Base-by-base conservation (phyloP, 345 rosid species). In the Citrus hindsii region DNA sequence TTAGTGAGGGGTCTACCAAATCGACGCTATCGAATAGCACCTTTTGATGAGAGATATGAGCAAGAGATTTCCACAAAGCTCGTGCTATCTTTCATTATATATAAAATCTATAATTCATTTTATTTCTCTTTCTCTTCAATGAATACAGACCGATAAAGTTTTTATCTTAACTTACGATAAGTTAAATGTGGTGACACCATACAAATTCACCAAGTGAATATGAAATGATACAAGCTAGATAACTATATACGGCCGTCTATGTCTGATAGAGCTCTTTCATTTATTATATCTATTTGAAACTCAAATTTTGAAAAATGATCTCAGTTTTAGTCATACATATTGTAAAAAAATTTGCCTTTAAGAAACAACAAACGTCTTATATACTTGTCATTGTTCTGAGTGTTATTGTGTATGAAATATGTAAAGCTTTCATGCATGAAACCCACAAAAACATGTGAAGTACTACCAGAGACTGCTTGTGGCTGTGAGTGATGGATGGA, bases 401-500 rank as follows among this genome's bases (percentile, higher is more conserved):
- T 18, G 22, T 53, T 19, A 53, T 18, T 18, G 22, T 19, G 8
- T 16, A 19, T 53, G 58, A 14, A 14, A 51, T 51, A 18, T 51
- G 56, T 4, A 51, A 51, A 16, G 7, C 22, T 53, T 14, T 18
- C 58, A 18, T 53, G 58, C 58, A 53, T 53, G 58, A 53, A 63
- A 67, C 78, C 48, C 60, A 77, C 65, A 42, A 76, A 78, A 76
- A 78, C 84, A 76, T 73, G 84, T 82, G 88, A 80, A 53, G 51
- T 46, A 3, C 73, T 51, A 76, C 71, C 42, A 37, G 73, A 7
- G 1, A 6, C 55, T 56, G 46, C 64, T 28, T 73, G 71, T 79
- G 76, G 86, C 83, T 83, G 86, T 85, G 88, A 85, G 77, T 48
- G 86, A 80, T 81, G 68, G 77, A 46, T 53, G 58, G 58, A 53